These are phyloP conservation scores for Falciphora oryzae DNA, from an alignment of 2,329 filamentous ascomycete genomes.

Conservation along the genomic window DNA sequence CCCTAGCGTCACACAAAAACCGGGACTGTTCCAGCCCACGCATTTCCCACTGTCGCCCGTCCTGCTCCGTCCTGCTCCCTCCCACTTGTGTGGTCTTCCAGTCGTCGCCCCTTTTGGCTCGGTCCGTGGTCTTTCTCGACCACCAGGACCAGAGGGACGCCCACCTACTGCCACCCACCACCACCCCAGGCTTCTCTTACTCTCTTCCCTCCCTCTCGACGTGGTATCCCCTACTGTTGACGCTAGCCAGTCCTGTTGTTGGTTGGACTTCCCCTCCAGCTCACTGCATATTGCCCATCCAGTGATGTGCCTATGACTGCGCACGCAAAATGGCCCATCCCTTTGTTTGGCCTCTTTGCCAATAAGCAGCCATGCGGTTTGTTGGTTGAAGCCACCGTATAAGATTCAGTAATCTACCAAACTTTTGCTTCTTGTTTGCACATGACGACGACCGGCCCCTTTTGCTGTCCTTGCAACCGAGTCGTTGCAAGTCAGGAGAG, in stretches of 20 bases:
- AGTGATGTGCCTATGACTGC: too few relatives aligned
- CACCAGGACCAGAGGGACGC: too few relatives aligned
- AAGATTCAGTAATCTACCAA: not conserved
- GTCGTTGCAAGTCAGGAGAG: not conserved
- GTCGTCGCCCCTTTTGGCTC: too few relatives aligned
- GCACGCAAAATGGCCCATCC: too few relatives aligned
- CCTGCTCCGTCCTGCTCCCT: not conserved
- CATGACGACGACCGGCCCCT: not conserved
- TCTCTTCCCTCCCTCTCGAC: not conserved
- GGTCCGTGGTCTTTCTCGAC: not conserved
- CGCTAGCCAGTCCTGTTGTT: not conserved
- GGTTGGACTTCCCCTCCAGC: too few relatives aligned
- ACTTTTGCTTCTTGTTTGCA: not conserved
- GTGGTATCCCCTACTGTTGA: not conserved
- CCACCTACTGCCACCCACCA: too few relatives aligned
- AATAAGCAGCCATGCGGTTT: not conserved
- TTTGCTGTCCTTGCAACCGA: not conserved
- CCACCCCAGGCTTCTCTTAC: not conserved
- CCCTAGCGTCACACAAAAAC: constrained; percentile 16
- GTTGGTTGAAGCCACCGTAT: not conserved
- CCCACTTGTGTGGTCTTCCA: not conserved
- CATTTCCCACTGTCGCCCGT: not conserved
- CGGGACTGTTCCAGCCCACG: constrained; percentile 10
- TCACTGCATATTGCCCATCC: not conserved
- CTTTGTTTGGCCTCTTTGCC: too few relatives aligned